A percentile compares a stretch with the other conserved stretches of the same genome.
These are phyloP conservation scores for Paraurostyla sp. DNA, from an alignment of 73 alveolate species.

Conservation along the genomic window DNA sequence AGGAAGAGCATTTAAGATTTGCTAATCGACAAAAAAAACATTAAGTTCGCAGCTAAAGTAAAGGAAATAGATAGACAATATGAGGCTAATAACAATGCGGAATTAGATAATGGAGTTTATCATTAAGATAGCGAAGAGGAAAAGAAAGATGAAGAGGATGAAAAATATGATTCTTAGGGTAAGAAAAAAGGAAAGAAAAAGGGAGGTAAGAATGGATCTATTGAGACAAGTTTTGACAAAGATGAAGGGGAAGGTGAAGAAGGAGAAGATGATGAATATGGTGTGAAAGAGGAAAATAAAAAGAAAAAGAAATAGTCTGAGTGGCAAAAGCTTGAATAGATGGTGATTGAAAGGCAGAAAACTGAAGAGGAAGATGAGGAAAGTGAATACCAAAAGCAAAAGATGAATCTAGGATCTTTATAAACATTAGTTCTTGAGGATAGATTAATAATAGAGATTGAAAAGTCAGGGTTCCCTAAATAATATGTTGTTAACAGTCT, in stretches of 20 bases:
- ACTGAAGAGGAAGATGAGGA: conserved; percentile 52
- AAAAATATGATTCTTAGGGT: no score
- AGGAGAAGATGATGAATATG: conserved; percentile 4
- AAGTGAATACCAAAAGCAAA: neutral
- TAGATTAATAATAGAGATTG: conserved; percentile 3
- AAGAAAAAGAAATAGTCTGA: conserved; percentile 48
- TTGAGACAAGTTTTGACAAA: conserved; percentile 30
- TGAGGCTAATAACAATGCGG: conserved; percentile 87
- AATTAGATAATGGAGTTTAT: conserved; percentile 86
- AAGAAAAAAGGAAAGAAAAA: conserved; percentile 32
- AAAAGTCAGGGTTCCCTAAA: conserved; percentile 43
- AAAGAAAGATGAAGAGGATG: conserved; percentile 29
- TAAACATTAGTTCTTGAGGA: conserved; percentile 16
- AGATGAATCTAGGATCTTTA: neutral
- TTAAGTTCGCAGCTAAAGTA: conserved; percentile 82
- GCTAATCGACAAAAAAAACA: conserved; percentile 78
- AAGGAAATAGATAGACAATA: conserved; percentile 84
- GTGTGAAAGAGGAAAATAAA: neutral
- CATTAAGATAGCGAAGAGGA: conserved; percentile 56
- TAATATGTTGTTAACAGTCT: conserved; percentile 29
- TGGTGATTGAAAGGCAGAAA: conserved; percentile 24
- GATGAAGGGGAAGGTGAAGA: neutral
- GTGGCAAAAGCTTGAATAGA: conserved; percentile 40
- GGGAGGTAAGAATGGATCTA: neutral
- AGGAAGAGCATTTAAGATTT: conserved; percentile 58